Evolutionary conservation across 805 yeast species (phyloP).

Genomic region (Yamadazyma ubonensis): DNA sequence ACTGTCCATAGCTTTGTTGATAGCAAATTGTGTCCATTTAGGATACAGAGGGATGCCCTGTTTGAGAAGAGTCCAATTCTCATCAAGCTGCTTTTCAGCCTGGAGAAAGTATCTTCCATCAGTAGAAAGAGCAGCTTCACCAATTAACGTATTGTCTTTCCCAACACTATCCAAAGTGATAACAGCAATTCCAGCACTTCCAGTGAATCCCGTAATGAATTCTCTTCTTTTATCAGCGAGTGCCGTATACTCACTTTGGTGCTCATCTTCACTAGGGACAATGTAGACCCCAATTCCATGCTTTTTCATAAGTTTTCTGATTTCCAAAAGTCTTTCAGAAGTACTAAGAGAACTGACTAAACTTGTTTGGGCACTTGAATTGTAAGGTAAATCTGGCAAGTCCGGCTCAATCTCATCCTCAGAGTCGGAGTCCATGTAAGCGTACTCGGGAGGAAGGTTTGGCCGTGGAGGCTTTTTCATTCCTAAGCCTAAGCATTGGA

Average conservation of each 20-base stretch:
- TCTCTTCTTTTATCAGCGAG: conserved; percentile 78
- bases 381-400: conserved; percentile 28
- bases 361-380: conserved; percentile 2
- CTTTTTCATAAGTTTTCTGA: conserved; percentile 65
- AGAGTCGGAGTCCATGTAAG: conserved; percentile 1
- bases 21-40: conserved; percentile 76
- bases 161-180: conserved; percentile 46
- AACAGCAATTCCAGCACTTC: conserved; percentile 92
- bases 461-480: background rate
- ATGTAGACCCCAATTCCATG: conserved; percentile 69
- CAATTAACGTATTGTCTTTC: conserved; percentile 44
- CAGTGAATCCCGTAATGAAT: conserved; percentile 85
- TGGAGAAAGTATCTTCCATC: conserved; percentile 95
- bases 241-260: conserved; percentile 87
- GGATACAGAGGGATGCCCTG: conserved; percentile 72
- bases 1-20: conserved; percentile 55
- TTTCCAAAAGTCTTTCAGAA: conserved; percentile 54
- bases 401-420: conserved; percentile 19
- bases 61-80: conserved; percentile 70
- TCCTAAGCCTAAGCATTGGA: conserved; percentile 6
- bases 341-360: conserved; percentile 40
- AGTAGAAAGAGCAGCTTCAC: conserved; percentile 80
- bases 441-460: background rate
- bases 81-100: conserved; percentile 79
- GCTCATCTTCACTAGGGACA: conserved; percentile 89